Evolutionary conservation across 2,329 filamentous ascomycete genomes (phyloP).

Genomic region (Scedosporium dehoogii): DNA sequence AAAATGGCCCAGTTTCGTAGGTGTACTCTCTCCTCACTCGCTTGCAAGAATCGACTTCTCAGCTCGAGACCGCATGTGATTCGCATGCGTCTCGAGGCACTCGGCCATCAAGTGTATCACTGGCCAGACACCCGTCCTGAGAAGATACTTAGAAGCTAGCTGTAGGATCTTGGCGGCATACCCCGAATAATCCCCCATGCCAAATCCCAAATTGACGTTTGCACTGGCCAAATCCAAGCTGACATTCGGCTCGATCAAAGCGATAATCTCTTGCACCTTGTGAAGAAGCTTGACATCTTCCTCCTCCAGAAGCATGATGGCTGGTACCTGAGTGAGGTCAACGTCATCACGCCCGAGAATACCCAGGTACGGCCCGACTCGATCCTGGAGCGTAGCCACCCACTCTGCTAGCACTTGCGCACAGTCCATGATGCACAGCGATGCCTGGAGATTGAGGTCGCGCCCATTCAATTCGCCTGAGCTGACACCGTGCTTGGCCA

Average conservation of each 20-base stretch:
- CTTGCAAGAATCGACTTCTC: slow-evolving; percentile 31
- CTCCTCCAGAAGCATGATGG: slow-evolving; percentile 82
- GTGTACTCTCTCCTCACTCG: neutral
- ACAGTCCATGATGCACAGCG: slow-evolving; percentile 89
- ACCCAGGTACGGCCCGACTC: slow-evolving; percentile 81
- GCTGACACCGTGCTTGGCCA: slow-evolving; percentile 74
- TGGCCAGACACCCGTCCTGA: slow-evolving; percentile 82
- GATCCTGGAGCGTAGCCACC: slow-evolving; percentile 86
- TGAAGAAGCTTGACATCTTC: slow-evolving; percentile 79
- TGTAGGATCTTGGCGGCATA: slow-evolving; percentile 78
- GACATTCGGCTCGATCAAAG: slow-evolving; percentile 71
- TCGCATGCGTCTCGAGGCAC: slow-evolving; percentile 45
- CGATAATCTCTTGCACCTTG: slow-evolving; percentile 72
- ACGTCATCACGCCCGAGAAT: slow-evolving; percentile 76
- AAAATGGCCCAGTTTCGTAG: neutral
- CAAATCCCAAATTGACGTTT: slow-evolving; percentile 41
- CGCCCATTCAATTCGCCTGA: slow-evolving; percentile 76
- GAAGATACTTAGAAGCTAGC: slow-evolving; percentile 77
- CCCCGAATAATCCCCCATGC: slow-evolving; percentile 56
- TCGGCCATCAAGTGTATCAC: slow-evolving; percentile 45
- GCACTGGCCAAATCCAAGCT: slow-evolving; percentile 40
- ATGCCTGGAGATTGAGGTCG: slow-evolving; percentile 81
- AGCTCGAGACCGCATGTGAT: slow-evolving; percentile 38
- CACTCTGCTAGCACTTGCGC: slow-evolving; percentile 91
- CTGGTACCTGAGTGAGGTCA: slow-evolving; percentile 70